These are phyloP conservation scores for Mycena haematopus DNA, from an alignment of 768 basidiomycete genomes.

Conservation along the genomic window DNA sequence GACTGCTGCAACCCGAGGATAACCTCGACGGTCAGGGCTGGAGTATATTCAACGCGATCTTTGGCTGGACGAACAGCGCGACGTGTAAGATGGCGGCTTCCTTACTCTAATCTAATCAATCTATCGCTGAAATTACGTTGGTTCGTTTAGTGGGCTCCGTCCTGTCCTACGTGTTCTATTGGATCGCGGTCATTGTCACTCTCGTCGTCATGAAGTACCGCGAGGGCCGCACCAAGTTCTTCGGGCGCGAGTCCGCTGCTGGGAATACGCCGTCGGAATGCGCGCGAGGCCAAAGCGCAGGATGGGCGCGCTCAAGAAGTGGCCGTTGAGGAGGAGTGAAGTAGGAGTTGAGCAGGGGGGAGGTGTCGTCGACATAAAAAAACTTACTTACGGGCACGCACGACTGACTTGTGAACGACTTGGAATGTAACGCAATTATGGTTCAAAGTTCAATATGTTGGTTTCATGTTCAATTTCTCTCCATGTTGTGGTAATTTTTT, in stretches of 20 bases:
- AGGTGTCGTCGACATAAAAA: background rate
- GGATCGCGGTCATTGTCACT: slow-evolving; percentile 77
- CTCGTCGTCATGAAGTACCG: slow-evolving; percentile 71
- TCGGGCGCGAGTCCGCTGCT: slow-evolving; percentile 63
- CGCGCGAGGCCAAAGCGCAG: slow-evolving; percentile 31
- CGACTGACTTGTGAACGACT: slow-evolving; percentile 4
- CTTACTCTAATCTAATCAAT: background rate
- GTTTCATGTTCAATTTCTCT: background rate
- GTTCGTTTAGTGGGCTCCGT: slow-evolving; percentile 67
- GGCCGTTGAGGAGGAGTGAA: slow-evolving; percentile 14
- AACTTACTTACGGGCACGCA: background rate
- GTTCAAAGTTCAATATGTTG: background rate
- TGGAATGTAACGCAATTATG: background rate
- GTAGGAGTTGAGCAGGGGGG: background rate
- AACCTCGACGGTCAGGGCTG: slow-evolving; percentile 62
- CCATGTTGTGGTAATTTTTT: too few species aligned
- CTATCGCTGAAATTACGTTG: background rate
- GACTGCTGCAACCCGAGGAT: slow-evolving; percentile 74
- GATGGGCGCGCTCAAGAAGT: background rate
- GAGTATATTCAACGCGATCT: slow-evolving; percentile 83
- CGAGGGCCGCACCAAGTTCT: slow-evolving; percentile 68
- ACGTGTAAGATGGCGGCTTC: slow-evolving; percentile 57
- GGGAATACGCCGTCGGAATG: slow-evolving; percentile 42
- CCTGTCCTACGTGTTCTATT: slow-evolving; percentile 89
- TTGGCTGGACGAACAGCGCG: slow-evolving; percentile 90